These are phyloP conservation scores for Alternaria sp. DNA, from an alignment of 2,329 filamentous ascomycete species.

Conservation along the genomic window DNA sequence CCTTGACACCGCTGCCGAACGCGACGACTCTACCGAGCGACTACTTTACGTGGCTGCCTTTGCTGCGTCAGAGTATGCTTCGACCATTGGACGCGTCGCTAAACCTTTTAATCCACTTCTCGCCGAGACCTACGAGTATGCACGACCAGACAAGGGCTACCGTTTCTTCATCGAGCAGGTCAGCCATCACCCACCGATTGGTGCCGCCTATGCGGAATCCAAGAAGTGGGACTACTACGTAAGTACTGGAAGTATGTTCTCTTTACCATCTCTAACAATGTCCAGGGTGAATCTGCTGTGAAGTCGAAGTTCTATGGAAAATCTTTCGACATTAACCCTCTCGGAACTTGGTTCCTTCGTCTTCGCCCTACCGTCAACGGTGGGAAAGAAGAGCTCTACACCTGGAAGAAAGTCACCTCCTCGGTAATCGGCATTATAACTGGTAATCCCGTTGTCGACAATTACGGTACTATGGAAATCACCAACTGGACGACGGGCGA, in stretches of 20 bases:
- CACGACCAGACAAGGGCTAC: constrained; percentile 93
- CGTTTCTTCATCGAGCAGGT: constrained; percentile 99
- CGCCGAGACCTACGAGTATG: constrained; percentile 97
- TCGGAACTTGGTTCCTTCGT: constrained; percentile 95
- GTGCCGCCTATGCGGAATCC: constrained; percentile 90
- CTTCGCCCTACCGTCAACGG: constrained; percentile 75
- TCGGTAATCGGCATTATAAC: constrained; percentile 99
- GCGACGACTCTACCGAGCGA: constrained; percentile 85
- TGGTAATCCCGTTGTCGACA: constrained; percentile 94
- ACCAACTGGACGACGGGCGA: constrained; percentile 98
- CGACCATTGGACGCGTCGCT: constrained; percentile 93
- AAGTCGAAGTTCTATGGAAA: constrained; percentile 98
- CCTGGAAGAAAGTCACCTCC: constrained; percentile 98
- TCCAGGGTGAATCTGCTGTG: constrained; percentile 84
- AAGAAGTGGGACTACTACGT: constrained; percentile 92
- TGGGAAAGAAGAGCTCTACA: constrained; percentile 80
- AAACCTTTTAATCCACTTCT: constrained; percentile 98
- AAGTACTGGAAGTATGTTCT: constrained; percentile 33
- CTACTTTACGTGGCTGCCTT: constrained; percentile 95
- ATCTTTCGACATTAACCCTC: constrained; percentile 94
- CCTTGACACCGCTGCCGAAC: constrained; percentile 84
- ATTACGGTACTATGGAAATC: constrained; percentile 96
- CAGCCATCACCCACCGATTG: constrained; percentile 93
- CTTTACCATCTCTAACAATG: constrained; percentile 19
- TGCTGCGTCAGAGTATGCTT: constrained; percentile 94